phyloP scores from a whole-genome alignment of 768 basidiomycete genomes.

The Leccinum variicolor region DNA sequence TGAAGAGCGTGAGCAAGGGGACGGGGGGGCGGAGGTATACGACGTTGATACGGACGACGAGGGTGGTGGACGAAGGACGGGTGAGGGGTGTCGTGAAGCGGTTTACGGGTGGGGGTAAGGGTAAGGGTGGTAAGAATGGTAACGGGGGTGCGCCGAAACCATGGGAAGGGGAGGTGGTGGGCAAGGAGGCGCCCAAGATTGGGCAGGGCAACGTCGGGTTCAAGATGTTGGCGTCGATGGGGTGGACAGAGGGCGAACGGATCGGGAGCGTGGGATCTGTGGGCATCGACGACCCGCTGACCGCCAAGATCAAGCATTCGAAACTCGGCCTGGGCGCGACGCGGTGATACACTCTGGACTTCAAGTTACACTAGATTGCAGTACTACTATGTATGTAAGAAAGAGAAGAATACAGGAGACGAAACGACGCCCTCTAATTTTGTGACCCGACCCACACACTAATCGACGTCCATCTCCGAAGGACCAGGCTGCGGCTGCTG shows the following conservation, averaged over 20 bases:
- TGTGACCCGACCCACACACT: slow-evolving; percentile 22
- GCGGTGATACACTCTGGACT: slow-evolving; percentile 3
- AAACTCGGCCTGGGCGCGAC: slow-evolving; percentile 81
- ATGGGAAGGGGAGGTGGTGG: slow-evolving; percentile 84
- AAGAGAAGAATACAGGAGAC: background rate
- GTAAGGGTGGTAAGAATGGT: background rate
- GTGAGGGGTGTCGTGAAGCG: slow-evolving; percentile 43
- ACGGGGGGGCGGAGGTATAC: slow-evolving; percentile 69
- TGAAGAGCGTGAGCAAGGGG: slow-evolving; percentile 79
- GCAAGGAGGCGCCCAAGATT: slow-evolving; percentile 83
- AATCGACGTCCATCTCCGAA: slow-evolving; percentile 85
- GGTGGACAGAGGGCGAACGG: slow-evolving; percentile 79
- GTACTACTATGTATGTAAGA: slow-evolving; percentile 13
- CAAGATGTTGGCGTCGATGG: slow-evolving; percentile 84
- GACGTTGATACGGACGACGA: slow-evolving; percentile 66
- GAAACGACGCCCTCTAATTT: background rate
- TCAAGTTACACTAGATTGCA: slow-evolving; percentile 4
- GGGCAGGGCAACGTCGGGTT: slow-evolving; percentile 81
- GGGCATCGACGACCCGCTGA: slow-evolving; percentile 73
- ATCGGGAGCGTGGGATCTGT: slow-evolving; percentile 59
- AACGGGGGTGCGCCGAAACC: slow-evolving; percentile 43
- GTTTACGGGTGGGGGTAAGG: slow-evolving; percentile 18
- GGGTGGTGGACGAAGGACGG: slow-evolving; percentile 60
- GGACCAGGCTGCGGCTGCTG: slow-evolving; percentile 39
- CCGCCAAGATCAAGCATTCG: slow-evolving; percentile 82